phyloP scores from a whole-genome alignment of 106 monocot species.

The Apostasia shenzhenica region DNA sequence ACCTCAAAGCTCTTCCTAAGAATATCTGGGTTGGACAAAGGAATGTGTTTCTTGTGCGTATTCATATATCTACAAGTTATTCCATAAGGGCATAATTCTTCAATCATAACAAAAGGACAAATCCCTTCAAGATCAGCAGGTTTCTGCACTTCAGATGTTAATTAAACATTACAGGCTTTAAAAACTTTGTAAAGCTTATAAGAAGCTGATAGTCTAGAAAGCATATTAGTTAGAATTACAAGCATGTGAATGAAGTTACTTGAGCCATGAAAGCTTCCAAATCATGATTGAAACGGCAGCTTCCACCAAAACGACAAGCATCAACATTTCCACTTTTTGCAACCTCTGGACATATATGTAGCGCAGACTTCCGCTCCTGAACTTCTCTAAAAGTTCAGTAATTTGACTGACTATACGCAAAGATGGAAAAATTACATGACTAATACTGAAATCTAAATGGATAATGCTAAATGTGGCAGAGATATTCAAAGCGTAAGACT shows the following conservation, averaged over 20 bases:
- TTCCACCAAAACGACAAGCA: constrained; percentile 43
- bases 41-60: constrained; percentile 33
- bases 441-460: too few species aligned
- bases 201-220: neutral
- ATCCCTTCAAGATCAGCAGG: constrained; percentile 69
- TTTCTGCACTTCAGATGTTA: constrained; percentile 50
- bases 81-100: constrained; percentile 72
- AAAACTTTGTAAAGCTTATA: neutral
- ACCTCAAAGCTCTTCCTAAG: constrained; percentile 36
- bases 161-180: neutral
- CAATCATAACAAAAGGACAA: constrained; percentile 56
- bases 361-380: constrained; percentile 63
- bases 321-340: constrained; percentile 52
- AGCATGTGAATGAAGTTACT: constrained; percentile 25
- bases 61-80: constrained; percentile 63
- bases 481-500: too few species aligned
- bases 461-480: too few species aligned
- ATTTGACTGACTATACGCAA: too few species aligned
- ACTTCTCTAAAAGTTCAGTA: neutral
- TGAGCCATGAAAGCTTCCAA: constrained; percentile 63
- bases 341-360: constrained; percentile 66
- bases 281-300: constrained; percentile 89
- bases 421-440: too few species aligned
- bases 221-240: neutral
- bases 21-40: constrained; percentile 11